Conservation (phyloP, 176 grass and related monocot species). For the Oryza meyeriana region DNA sequence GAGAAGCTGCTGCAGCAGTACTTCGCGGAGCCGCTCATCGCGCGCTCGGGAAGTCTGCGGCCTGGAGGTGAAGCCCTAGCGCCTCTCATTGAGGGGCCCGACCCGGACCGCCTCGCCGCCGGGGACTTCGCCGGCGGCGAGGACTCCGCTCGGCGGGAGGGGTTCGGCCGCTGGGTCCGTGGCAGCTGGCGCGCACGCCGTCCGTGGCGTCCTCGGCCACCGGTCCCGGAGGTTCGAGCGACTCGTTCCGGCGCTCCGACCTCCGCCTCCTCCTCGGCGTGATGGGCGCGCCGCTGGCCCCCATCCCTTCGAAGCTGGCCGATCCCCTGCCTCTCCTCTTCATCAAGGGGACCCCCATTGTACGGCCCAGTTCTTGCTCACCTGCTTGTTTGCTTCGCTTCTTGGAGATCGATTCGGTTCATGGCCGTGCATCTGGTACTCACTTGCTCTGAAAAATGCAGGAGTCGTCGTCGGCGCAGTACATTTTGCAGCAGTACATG, state of each 20-base stretch:
- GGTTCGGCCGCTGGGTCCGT: slow-evolving; percentile 69
- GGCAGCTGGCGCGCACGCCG: slow-evolving; percentile 62
- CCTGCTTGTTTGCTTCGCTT: slow-evolving; percentile 16
- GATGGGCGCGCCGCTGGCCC: slow-evolving; percentile 88
- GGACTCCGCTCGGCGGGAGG: slow-evolving; percentile 42
- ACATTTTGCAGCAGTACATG: slow-evolving; percentile 94
- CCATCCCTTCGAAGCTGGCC: slow-evolving; percentile 39
- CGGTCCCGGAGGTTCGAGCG: slow-evolving; percentile 21
- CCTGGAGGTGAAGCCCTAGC: slow-evolving; percentile 59
- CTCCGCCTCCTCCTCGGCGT: slow-evolving; percentile 84
- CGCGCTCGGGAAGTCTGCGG: slow-evolving; percentile 63
- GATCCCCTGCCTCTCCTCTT: slow-evolving; percentile 57
- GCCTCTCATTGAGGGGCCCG: slow-evolving; percentile 79
- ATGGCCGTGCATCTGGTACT: slow-evolving; percentile 32
- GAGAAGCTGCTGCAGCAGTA: slow-evolving; percentile 48
- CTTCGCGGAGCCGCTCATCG: slow-evolving; percentile 46
- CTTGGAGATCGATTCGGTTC: not conserved
- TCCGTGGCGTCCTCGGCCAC: slow-evolving; percentile 36
- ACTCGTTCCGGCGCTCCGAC: slow-evolving; percentile 63
- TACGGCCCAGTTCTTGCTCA: slow-evolving; percentile 36
- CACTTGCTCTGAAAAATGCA: not conserved
- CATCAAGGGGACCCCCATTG: slow-evolving; percentile 78
- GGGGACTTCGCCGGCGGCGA: slow-evolving; percentile 35
- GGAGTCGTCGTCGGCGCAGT: slow-evolving; percentile 87
- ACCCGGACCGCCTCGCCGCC: slow-evolving; percentile 45